phyloP scores from a whole-genome alignment of 1,284 basidiomycete species.

The Trichosporon faecale region DNA sequence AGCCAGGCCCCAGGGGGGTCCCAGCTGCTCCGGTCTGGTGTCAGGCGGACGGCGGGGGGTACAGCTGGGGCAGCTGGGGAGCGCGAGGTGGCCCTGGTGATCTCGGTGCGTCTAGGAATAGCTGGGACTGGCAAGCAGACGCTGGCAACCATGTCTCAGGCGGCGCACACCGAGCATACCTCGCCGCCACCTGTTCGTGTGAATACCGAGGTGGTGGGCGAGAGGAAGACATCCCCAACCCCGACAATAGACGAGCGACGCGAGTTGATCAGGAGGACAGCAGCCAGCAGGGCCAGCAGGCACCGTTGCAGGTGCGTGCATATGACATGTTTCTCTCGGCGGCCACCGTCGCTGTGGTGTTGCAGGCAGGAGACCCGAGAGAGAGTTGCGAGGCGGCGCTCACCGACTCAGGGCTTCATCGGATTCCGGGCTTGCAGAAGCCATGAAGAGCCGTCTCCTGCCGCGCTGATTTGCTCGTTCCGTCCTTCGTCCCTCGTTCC shows the following conservation, averaged over 20 bases:
- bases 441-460: background rate
- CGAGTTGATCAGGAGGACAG: constrained; percentile 1
- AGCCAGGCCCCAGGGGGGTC: background rate
- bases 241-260: background rate
- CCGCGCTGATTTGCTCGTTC: constrained; percentile 1
- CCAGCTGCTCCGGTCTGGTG: background rate
- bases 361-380: background rate
- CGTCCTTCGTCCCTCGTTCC: background rate
- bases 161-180: background rate
- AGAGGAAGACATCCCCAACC: background rate
- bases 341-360: background rate
- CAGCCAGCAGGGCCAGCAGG: too few species aligned
- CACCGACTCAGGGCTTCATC: background rate
- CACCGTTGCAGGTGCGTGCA: background rate
- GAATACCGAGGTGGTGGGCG: background rate
- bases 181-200: background rate
- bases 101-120: background rate
- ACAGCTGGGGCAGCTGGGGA: too few species aligned
- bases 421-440: constrained; percentile 2
- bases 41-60: background rate
- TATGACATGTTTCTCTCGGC: background rate
- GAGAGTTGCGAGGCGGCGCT: background rate
- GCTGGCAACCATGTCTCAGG: background rate
- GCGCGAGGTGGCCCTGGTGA: background rate
- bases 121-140: background rate